Evolutionary conservation across 495 filamentous ascomycete genomes (phyloP).

Genomic region (Penicillium crystallinum): DNA sequence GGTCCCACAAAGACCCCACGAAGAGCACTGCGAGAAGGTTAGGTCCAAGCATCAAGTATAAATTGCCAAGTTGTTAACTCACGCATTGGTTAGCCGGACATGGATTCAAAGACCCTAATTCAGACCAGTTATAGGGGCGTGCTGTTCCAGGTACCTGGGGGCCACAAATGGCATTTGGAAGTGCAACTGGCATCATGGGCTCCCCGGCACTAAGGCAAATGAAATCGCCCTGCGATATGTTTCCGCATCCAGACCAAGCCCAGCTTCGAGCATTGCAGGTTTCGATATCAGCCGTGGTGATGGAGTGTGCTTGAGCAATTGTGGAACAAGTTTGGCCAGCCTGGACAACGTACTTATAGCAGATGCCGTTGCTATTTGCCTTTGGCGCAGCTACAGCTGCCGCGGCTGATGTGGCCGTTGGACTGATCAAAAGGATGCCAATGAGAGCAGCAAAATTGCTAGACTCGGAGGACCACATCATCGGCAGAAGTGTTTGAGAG

Average conservation of each 20-base stretch:
- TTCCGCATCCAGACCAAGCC: not conserved
- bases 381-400: not conserved
- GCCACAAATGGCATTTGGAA: slow-evolving; percentile 1
- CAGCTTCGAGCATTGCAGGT: not conserved
- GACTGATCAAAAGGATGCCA: not conserved
- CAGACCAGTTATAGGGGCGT: not conserved
- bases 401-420: not conserved
- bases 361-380: not conserved
- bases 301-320: not conserved
- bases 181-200: not conserved
- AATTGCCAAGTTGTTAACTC: not conserved
- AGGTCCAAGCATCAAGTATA: not conserved
- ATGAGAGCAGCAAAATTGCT: not conserved
- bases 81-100: not conserved
- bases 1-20: not conserved
- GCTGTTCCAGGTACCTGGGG: slow-evolving; percentile 1
- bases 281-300: not conserved
- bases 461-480: not conserved
- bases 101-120: not conserved
- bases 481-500: not conserved
- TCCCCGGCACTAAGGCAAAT: slow-evolving; percentile 1
- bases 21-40: not conserved
- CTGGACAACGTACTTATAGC: not conserved
- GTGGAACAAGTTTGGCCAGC: not conserved
- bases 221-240: not conserved